phyloP scores from a whole-genome alignment of 306 rosid genomes.

The Neltuma alba region DNA sequence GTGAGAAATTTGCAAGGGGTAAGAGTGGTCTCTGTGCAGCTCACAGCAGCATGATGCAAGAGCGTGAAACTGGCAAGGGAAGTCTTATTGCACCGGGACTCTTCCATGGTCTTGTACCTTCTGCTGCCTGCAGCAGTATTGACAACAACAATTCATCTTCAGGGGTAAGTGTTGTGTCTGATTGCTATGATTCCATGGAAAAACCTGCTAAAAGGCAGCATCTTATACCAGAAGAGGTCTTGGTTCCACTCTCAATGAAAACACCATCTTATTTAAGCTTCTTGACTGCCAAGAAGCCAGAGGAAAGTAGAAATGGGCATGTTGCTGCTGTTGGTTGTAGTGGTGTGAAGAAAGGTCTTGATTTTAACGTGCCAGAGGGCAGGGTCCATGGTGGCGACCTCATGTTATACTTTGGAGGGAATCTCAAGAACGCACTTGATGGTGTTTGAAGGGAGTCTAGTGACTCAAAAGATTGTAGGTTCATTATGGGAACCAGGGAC shows the following conservation, averaged over 20 bases:
- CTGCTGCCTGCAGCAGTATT: slow-evolving; percentile 59
- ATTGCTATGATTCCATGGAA: slow-evolving; percentile 63
- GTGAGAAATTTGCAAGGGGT: slow-evolving; percentile 97
- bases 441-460: slow-evolving; percentile 43
- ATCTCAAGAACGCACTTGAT: slow-evolving; percentile 68
- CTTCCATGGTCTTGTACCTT: slow-evolving; percentile 81
- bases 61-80: slow-evolving; percentile 59
- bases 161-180: slow-evolving; percentile 64
- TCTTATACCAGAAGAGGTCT: slow-evolving; percentile 78
- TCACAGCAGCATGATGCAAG: slow-evolving; percentile 74
- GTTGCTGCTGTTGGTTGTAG: slow-evolving; percentile 35
- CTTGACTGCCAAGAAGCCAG: slow-evolving; percentile 50
- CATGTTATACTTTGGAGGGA: slow-evolving; percentile 78
- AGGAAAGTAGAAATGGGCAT: slow-evolving; percentile 43
- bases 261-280: slow-evolving; percentile 55
- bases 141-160: slow-evolving; percentile 69
- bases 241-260: slow-evolving; percentile 82
- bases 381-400: slow-evolving; percentile 93
- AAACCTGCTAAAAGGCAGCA: slow-evolving; percentile 50
- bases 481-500: slow-evolving; percentile 44
- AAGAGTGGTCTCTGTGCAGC: slow-evolving; percentile 98
- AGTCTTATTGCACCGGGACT: slow-evolving; percentile 84
- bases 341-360: slow-evolving; percentile 38
- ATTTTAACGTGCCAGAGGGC: slow-evolving; percentile 74
- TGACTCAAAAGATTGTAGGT: slow-evolving; percentile 41